A percentile compares a stretch with the other conserved stretches of the same genome.
phyloP scores from a whole-genome alignment of 345 rosid genomes.

The Aurinia saxatilis region DNA sequence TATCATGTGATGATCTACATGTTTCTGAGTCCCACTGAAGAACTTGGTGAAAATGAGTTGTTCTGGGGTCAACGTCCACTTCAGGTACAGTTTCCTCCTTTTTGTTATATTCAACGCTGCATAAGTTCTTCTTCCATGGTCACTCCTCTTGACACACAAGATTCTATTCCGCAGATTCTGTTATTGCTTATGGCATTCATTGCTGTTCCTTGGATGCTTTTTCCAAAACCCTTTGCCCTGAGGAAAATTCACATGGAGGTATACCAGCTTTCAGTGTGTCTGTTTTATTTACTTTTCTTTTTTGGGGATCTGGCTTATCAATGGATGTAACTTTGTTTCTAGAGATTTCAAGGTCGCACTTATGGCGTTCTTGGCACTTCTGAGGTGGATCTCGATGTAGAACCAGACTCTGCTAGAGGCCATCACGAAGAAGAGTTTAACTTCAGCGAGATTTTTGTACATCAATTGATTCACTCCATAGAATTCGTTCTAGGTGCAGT shows the following conservation, averaged over 20 bases:
- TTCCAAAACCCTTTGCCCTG: constrained; percentile 91
- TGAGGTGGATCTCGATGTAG: constrained; percentile 68
- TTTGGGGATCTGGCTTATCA: background rate
- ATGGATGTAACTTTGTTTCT: background rate
- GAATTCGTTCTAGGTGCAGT: constrained; percentile 96
- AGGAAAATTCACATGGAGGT: constrained; percentile 83
- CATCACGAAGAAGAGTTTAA: constrained; percentile 79
- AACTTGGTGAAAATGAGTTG: constrained; percentile 80
- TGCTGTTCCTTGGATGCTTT: constrained; percentile 98
- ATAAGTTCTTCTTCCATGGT: background rate
- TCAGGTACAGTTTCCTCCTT: constrained; percentile 45
- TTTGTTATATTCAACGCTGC: constrained; percentile 2
- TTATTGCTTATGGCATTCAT: constrained; percentile 68
- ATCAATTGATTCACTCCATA: constrained; percentile 98
- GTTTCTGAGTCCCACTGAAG: constrained; percentile 94
- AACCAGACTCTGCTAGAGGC: constrained; percentile 66
- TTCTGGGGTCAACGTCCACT: constrained; percentile 95
- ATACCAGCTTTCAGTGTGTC: constrained; percentile 6
- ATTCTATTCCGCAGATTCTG: constrained; percentile 48
- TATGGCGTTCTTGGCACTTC: constrained; percentile 83
- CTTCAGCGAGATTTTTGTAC: constrained; percentile 97
- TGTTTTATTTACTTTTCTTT: background rate
- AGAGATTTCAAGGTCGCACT: constrained; percentile 94
- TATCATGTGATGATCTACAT: constrained; percentile 99
- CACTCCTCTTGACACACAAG: constrained; percentile 4